phyloP scores from a whole-genome alignment of 371 early-diverging fungal genomes.

The Rhizopus arrhizus region DNA sequence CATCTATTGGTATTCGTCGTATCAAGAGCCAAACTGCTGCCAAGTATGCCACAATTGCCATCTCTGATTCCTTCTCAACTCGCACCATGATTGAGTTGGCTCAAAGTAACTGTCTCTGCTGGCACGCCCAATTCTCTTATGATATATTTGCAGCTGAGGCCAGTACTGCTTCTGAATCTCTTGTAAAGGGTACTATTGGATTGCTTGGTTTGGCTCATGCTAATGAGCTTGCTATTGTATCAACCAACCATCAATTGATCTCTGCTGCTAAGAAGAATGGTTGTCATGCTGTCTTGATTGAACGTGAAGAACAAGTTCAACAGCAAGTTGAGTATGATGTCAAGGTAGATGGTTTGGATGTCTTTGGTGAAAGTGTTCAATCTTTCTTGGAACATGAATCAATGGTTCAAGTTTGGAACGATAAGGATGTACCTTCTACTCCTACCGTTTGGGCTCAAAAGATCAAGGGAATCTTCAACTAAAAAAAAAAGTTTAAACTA shows the following conservation, averaged over 20 bases:
- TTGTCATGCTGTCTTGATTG: constrained; percentile 36
- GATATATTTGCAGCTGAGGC: constrained; percentile 31
- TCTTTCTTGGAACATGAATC: constrained; percentile 40
- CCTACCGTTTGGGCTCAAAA: constrained; percentile 23
- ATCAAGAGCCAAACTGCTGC: constrained; percentile 32
- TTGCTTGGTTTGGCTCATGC: constrained; percentile 35
- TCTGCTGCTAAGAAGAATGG: constrained; percentile 36
- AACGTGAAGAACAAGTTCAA: constrained; percentile 22
- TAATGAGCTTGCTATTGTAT: constrained; percentile 38
- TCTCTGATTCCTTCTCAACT: constrained; percentile 41
- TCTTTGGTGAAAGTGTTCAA: constrained; percentile 50
- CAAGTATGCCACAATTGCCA: constrained; percentile 37
- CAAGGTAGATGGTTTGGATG: constrained; percentile 41
- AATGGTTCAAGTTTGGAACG: constrained; percentile 26
- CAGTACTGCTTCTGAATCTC: constrained; percentile 15
- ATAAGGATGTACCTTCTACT: constrained; percentile 22
- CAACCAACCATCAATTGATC: constrained; percentile 29
- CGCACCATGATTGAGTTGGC: constrained; percentile 41
- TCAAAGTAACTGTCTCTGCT: constrained; percentile 47
- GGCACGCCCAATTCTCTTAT: constrained; percentile 46
- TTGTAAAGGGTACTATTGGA: constrained; percentile 24
- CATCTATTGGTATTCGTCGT: constrained; percentile 34
- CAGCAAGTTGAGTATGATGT: constrained; percentile 26
- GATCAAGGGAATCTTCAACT: constrained; percentile 5
- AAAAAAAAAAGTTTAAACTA: neutral